These are phyloP conservation scores for Rhododendron vialii DNA, from an alignment of 148 eudicot genomes.

Conservation along the genomic window DNA sequence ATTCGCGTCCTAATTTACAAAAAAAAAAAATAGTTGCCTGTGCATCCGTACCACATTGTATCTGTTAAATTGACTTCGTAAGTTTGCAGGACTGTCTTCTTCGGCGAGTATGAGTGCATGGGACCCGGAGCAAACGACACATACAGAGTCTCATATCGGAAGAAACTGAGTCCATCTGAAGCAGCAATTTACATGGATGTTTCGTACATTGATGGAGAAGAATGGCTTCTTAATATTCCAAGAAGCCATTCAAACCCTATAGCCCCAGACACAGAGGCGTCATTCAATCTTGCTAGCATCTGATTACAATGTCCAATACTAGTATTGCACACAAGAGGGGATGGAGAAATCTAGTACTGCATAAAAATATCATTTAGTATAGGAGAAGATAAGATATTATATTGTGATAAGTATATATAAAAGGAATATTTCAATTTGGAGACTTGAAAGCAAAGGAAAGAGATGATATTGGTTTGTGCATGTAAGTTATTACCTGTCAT, in stretches of 20 bases:
- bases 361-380: neutral
- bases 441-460: neutral
- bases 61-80: neutral
- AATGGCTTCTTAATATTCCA: constrained; percentile 57
- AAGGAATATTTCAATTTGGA: neutral
- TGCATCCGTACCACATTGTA: neutral
- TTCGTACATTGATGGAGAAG: constrained; percentile 61
- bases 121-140: constrained; percentile 65
- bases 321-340: neutral
- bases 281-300: constrained; percentile 1
- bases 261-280: neutral
- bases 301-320: neutral
- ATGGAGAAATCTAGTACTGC: neutral
- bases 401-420: neutral
- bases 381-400: neutral
- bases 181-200: constrained; percentile 43
- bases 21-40: neutral
- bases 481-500: too few relatives aligned
- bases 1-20: too few relatives aligned
- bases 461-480: neutral
- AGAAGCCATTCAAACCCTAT: neutral
- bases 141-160: constrained; percentile 53
- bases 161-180: constrained; percentile 52
- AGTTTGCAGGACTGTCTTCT: constrained; percentile 53
- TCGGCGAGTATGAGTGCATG: constrained; percentile 60